These are phyloP conservation scores for Boletus holoroseus DNA, from an alignment of 1,284 basidiomycete species.

Conservation along the genomic window DNA sequence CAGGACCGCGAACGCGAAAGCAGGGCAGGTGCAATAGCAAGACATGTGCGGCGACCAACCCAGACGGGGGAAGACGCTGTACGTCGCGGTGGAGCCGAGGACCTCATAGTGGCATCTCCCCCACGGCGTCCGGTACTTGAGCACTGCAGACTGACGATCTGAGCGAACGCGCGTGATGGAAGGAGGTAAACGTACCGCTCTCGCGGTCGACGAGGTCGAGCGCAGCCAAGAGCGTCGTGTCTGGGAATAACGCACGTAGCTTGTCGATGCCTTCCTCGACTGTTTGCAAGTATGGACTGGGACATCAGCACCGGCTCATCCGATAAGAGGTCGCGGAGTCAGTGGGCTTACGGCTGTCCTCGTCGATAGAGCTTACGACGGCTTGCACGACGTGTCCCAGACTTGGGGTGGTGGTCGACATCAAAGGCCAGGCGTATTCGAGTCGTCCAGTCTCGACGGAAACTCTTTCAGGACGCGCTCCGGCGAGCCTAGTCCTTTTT, in stretches of 20 bases:
- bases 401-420: constrained; percentile 16
- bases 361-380: constrained; percentile 28
- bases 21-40: constrained; percentile 68
- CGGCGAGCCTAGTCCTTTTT: neutral
- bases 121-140: constrained; percentile 54
- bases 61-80: constrained; percentile 55
- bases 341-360: constrained; percentile 27
- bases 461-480: neutral
- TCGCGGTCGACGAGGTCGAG: constrained; percentile 66
- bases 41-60: constrained; percentile 34
- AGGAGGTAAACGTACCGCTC: constrained; percentile 41
- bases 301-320: constrained; percentile 8
- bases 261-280: constrained; percentile 54
- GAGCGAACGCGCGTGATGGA: neutral
- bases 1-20: constrained; percentile 61
- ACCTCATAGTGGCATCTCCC: constrained; percentile 59
- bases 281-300: constrained; percentile 20
- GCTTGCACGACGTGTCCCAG: constrained; percentile 28
- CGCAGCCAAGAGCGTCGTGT: constrained; percentile 57
- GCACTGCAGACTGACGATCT: constrained; percentile 40
- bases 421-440: constrained; percentile 1
- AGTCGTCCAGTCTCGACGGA: neutral
- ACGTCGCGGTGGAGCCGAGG: constrained; percentile 55
- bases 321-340: neutral
- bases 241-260: constrained; percentile 54